Percentiles rank a stretch among this genome's conserved stretches.
Evolutionary conservation across 345 rosid genomes (phyloP).

Genomic region (Trapa incisa): DNA sequence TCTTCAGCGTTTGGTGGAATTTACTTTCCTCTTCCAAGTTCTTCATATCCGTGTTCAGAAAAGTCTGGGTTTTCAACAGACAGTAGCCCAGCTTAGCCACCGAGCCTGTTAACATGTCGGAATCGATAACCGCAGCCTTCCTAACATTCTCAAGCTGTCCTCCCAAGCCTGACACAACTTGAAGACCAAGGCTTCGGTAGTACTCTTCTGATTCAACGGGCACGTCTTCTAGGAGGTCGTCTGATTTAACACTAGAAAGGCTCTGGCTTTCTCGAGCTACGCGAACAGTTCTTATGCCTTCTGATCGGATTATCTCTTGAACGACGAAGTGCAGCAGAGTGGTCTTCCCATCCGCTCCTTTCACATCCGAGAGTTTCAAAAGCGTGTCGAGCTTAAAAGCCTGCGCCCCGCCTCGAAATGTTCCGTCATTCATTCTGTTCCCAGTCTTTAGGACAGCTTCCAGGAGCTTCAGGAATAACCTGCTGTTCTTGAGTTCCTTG

Average conservation of each 20-base stretch:
- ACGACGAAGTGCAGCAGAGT: constrained; percentile 95
- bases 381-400: constrained; percentile 98
- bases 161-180: constrained; percentile 63
- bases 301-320: constrained; percentile 82
- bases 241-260: constrained; percentile 56
- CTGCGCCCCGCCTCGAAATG: constrained; percentile 93
- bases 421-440: constrained; percentile 95
- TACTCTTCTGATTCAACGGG: constrained; percentile 52
- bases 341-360: constrained; percentile 92
- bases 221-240: constrained; percentile 57
- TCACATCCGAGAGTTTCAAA: constrained; percentile 82
- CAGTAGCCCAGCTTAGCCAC: constrained; percentile 58
- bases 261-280: constrained; percentile 53
- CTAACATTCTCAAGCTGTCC: constrained; percentile 74
- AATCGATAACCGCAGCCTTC: constrained; percentile 76
- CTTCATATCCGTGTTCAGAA: constrained; percentile 65
- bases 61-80: constrained; percentile 40
- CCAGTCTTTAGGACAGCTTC: constrained; percentile 99
- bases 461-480: constrained; percentile 83
- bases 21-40: constrained; percentile 56
- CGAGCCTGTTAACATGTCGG: constrained; percentile 68
- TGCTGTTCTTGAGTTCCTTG: constrained; percentile 67
- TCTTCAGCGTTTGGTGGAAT: constrained; percentile 52
- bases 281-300: constrained; percentile 85
- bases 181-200: constrained; percentile 67